Evolutionary conservation across 345 rosid species (phyloP).

Genomic region (Eucalyptus victrix): DNA sequence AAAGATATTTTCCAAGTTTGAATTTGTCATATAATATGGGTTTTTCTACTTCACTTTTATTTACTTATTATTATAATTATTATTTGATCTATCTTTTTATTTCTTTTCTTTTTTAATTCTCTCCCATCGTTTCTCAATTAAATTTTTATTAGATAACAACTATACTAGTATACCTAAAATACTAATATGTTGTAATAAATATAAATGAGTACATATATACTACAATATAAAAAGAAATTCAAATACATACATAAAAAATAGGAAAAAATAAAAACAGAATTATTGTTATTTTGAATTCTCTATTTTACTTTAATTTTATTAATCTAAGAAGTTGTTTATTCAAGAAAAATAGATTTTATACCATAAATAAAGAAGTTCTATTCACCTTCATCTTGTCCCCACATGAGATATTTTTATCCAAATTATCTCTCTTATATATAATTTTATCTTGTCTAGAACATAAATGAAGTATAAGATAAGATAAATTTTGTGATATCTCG

Average conservation of each 20-base stretch:
- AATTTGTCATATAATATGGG: not conserved
- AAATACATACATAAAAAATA: not conserved
- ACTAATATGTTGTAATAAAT: not conserved
- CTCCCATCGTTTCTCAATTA: not conserved
- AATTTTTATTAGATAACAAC: not conserved
- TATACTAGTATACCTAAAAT: not conserved
- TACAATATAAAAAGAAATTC: not conserved
- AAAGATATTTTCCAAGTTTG: not conserved
- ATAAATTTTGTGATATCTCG: not conserved
- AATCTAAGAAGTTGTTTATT: not conserved
- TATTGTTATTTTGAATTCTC: not conserved
- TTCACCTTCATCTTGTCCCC: not conserved
- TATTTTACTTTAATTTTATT: not conserved
- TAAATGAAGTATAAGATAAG: not conserved
- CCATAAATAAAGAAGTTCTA: not conserved
- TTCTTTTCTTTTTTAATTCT: not conserved
- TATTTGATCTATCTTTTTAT: not conserved
- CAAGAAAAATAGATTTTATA: not conserved
- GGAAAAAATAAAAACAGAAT: not conserved
- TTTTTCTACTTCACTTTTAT: not conserved
- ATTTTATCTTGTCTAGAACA: not conserved
- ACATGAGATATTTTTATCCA: fast-evolving
- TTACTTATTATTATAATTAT: not conserved
- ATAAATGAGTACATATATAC: not conserved
- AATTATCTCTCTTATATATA: not conserved